A percentile compares a stretch with the other conserved stretches of the same genome.
These are phyloP conservation scores for Aphanoascus verrucosus DNA, from an alignment of 2,329 filamentous ascomycete genomes.

Conservation along the genomic window DNA sequence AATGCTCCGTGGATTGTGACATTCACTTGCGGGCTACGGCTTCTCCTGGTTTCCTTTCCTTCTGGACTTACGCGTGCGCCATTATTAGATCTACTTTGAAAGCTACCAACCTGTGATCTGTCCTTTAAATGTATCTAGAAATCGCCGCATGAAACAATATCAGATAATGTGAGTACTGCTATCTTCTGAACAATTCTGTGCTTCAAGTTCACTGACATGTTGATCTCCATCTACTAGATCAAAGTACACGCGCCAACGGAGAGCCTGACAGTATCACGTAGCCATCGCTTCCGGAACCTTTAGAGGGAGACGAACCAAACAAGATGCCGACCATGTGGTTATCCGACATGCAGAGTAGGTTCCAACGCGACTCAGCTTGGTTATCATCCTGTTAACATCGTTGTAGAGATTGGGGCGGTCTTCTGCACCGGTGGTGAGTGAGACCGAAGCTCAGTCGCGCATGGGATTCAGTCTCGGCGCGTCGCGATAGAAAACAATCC, in stretches of 20 bases:
- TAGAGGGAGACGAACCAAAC: slow-evolving; percentile 16
- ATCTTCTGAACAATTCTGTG: not conserved
- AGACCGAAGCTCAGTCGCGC: not conserved
- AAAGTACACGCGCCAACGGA: not conserved
- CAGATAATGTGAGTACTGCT: not conserved
- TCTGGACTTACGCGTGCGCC: not conserved
- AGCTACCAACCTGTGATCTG: not conserved
- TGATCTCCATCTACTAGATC: not conserved
- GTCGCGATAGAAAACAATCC: not conserved
- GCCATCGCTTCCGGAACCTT: not conserved
- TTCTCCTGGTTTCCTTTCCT: not conserved
- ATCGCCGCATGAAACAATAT: not conserved
- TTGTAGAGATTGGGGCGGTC: slow-evolving; percentile 73
- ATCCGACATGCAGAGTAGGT: slow-evolving; percentile 85
- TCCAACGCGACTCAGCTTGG: not conserved
- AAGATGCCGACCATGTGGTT: slow-evolving; percentile 89
- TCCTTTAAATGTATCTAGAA: slow-evolving; percentile 1
- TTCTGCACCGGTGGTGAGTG: slow-evolving; percentile 94
- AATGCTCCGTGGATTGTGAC: too few relatives aligned
- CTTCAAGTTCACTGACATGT: too few relatives aligned
- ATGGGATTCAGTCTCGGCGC: not conserved
- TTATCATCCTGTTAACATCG: not conserved
- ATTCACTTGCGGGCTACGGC: too few relatives aligned
- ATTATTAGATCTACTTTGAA: not conserved
- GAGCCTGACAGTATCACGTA: not conserved